phyloP scores from a whole-genome alignment of 2,329 filamentous ascomycete species.

The Malbranchea cinnamomea region DNA sequence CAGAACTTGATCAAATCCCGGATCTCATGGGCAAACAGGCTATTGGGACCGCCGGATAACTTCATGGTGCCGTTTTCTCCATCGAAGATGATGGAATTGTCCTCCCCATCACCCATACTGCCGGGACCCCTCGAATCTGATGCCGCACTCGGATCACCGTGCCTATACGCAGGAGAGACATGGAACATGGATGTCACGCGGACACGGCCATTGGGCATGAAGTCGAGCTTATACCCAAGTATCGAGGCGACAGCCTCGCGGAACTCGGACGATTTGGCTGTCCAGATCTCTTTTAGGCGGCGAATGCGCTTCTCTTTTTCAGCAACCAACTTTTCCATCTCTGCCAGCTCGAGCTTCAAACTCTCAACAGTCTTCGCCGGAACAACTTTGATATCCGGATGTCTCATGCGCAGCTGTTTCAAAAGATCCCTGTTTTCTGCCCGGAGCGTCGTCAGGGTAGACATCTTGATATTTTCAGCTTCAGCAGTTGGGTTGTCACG shows the following conservation, averaged over 20 bases:
- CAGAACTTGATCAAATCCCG: slow-evolving; percentile 81
- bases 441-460: slow-evolving; percentile 61
- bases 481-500: slow-evolving; percentile 86
- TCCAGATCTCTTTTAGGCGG: slow-evolving; percentile 86
- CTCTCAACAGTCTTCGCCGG: slow-evolving; percentile 64
- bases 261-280: slow-evolving; percentile 81
- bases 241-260: slow-evolving; percentile 86
- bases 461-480: slow-evolving; percentile 67
- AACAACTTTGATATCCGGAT: slow-evolving; percentile 44
- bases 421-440: slow-evolving; percentile 76
- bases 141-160: slow-evolving; percentile 36
- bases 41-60: slow-evolving; percentile 77
- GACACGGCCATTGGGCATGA: slow-evolving; percentile 94
- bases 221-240: slow-evolving; percentile 86
- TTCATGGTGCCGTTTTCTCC: slow-evolving; percentile 96
- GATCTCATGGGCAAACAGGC: slow-evolving; percentile 73
- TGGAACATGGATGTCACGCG: slow-evolving; percentile 77
- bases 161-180: slow-evolving; percentile 40
- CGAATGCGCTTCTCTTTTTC: slow-evolving; percentile 63
- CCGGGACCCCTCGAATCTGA: slow-evolving; percentile 39
- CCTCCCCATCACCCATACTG: slow-evolving; percentile 32
- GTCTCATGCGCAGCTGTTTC: slow-evolving; percentile 45
- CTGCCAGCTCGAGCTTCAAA: slow-evolving; percentile 58
- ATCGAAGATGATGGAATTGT: slow-evolving; percentile 62
- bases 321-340: slow-evolving; percentile 54